Evolutionary conservation across 306 rosid species (phyloP).

Genomic region (Acmispon strigosus): DNA sequence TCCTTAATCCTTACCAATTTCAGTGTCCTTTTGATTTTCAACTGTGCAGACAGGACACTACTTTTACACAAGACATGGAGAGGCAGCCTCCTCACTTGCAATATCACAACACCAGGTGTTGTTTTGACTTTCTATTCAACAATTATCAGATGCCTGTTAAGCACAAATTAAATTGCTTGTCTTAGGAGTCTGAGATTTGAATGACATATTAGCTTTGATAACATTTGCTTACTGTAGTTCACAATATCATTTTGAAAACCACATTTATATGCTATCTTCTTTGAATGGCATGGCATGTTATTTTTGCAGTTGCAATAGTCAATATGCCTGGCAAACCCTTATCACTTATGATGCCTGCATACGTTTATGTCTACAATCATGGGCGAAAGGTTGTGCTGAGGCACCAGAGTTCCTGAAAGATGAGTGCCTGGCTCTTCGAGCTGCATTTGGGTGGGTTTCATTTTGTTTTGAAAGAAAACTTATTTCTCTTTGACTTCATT

Average conservation of each 20-base stretch:
- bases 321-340: conserved; percentile 89
- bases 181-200: conserved; percentile 1
- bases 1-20: not conserved
- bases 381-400: conserved; percentile 88
- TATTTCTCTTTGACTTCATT: not conserved
- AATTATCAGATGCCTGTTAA: not conserved
- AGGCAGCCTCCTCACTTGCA: conserved; percentile 36
- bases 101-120: conserved; percentile 60
- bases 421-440: conserved; percentile 74
- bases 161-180: not conserved
- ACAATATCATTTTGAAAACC: conserved; percentile 9
- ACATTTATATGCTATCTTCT: not conserved
- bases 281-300: conserved; percentile 19
- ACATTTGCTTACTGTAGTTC: not conserved
- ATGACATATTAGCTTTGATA: not conserved
- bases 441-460: conserved; percentile 81
- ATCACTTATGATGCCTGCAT: conserved; percentile 90
- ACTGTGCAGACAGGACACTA: conserved; percentile 38
- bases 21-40: conserved; percentile 2
- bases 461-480: not conserved
- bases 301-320: conserved; percentile 59
- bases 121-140: not conserved
- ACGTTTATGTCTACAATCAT: conserved; percentile 86
- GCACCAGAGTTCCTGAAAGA: conserved; percentile 82
- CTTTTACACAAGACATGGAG: conserved; percentile 38